Base-by-base conservation (phyloP, 176 grass and related monocot genomes). In the Eremochloa ophiuroides region DNA sequence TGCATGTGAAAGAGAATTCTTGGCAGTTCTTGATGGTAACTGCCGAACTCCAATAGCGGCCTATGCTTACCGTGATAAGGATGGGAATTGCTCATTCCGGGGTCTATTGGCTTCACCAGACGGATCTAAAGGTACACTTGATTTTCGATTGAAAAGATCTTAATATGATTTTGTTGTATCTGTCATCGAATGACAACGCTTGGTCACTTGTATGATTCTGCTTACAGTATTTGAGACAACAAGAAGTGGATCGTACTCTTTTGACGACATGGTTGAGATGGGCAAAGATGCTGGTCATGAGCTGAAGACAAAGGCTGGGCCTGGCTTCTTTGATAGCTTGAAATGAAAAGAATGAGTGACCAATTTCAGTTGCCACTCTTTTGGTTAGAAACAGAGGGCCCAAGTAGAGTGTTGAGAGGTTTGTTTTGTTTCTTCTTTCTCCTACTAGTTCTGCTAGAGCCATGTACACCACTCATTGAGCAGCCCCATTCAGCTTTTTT, bases 31-130 rank as follows among this genome's bases (percentile, higher is more conserved):
- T 28, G 97, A 99, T 75, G 97, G 97, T 73, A 95, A 94, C 65
- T 99, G 97, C 40, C 82, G 97, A 28, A 99, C 97, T 31, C 97
- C 97, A 67, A 99, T 93, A 75, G 93, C 97, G 7, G 97, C 93
- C 8, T 93, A 99, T 88, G 97, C 91, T 78, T 75, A 39, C 30
- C 87, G 85, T 77, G 93, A 91, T 33, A 85, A 61, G 20, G 85
- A 93, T 62, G 93, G 93, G 20, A 93, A 91, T 31, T 99, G 97
- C 64, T 82, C 83, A 62, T 93, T 99, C 86, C 88, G 89, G 67
- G 93, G 97, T 50, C 90, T 99, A 73, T 84, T 99, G 74, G 88
- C 97, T 78, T 99, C 91, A 8, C 93, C 96, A n/a, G 91, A 95
- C 71, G 93, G 96, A 26, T 91, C 88, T 42, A 78, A 69, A 88